These are phyloP conservation scores for Plasmodium fragile DNA, from an alignment of 169 alveolate genomes.

Conservation along the genomic window DNA sequence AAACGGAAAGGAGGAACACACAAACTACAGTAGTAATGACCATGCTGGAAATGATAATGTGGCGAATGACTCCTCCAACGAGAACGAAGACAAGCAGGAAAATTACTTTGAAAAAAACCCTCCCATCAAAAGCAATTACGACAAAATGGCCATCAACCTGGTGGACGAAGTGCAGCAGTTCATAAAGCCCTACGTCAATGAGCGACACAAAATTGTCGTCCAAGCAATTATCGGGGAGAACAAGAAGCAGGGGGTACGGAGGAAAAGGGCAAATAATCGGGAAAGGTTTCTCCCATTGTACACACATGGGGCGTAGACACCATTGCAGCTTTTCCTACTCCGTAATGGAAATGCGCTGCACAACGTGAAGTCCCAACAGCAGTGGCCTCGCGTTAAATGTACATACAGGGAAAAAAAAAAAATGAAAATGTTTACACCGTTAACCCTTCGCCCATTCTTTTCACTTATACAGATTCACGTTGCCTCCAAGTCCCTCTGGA, in stretches of 20 bases:
- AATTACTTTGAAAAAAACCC: conserved; percentile 24
- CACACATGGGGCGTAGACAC: not conserved
- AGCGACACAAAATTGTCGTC: conserved; percentile 66
- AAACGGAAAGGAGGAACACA: not conserved
- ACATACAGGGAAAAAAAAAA: conserved; percentile 1
- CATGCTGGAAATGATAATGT: not conserved
- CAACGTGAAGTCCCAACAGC: not conserved
- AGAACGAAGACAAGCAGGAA: conserved; percentile 18
- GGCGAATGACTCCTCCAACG: conserved; percentile 56
- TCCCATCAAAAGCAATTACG: conserved; percentile 59
- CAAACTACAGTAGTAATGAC: not conserved
- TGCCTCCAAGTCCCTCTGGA: conserved; percentile 76
- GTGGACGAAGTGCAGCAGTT: conserved; percentile 71
- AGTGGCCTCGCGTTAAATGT: not conserved
- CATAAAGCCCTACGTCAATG: conserved; percentile 68
- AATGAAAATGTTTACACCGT: not conserved
- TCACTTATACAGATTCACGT: conserved; percentile 43
- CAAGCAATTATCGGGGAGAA: conserved; percentile 72
- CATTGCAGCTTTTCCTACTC: not conserved
- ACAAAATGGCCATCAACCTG: conserved; percentile 45
- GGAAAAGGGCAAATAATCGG: not conserved
- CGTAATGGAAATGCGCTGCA: not conserved
- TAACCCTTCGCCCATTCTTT: not conserved
- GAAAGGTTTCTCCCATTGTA: not conserved
- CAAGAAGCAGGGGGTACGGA: conserved; percentile 66